Conservation (phyloP, 495 filamentous ascomycete species). For the Aspergillus taichungensis region DNA sequence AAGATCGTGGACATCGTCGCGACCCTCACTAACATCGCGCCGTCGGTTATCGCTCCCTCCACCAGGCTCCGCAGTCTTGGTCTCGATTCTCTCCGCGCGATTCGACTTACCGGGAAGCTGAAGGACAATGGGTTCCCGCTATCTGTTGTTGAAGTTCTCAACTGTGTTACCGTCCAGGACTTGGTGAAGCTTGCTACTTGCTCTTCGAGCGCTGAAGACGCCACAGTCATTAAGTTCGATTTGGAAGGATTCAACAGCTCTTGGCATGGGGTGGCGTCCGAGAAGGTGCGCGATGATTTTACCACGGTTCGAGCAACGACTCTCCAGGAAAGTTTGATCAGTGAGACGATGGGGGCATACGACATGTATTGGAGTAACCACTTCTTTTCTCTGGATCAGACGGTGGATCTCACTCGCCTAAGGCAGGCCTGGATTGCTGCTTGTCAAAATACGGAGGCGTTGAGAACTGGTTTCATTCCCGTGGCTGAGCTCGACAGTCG, state of each 20-base stretch:
- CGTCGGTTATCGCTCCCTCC: slow-evolving; percentile 11
- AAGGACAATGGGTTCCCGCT: slow-evolving; percentile 16
- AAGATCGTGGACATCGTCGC: slow-evolving; percentile 17
- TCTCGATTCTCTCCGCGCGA: slow-evolving; percentile 29
- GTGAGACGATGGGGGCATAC: slow-evolving; percentile 23
- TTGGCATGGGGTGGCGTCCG: slow-evolving; percentile 9
- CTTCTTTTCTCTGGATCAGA: slow-evolving; percentile 29
- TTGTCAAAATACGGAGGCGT: slow-evolving; percentile 49
- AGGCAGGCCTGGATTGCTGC: slow-evolving; percentile 52
- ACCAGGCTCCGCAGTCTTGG: slow-evolving; percentile 23
- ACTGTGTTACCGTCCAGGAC: slow-evolving; percentile 19
- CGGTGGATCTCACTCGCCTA: slow-evolving; percentile 44
- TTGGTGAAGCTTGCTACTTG: slow-evolving; percentile 10
- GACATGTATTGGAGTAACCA: slow-evolving; percentile 30
- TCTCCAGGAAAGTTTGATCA: slow-evolving; percentile 28
- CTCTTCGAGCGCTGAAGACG: neutral
- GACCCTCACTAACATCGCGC: slow-evolving; percentile 16
- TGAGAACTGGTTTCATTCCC: slow-evolving; percentile 57
- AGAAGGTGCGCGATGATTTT: slow-evolving; percentile 10
- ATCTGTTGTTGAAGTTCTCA: slow-evolving; percentile 21
- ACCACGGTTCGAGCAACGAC: slow-evolving; percentile 15
- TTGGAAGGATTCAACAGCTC: slow-evolving; percentile 15
- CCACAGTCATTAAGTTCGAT: slow-evolving; percentile 9
- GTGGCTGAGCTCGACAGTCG: slow-evolving; percentile 10
- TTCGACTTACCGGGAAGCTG: slow-evolving; percentile 19